These are phyloP conservation scores for Zizania latifolia DNA, from an alignment of 176 grass and related monocot species.

Conservation along the genomic window DNA sequence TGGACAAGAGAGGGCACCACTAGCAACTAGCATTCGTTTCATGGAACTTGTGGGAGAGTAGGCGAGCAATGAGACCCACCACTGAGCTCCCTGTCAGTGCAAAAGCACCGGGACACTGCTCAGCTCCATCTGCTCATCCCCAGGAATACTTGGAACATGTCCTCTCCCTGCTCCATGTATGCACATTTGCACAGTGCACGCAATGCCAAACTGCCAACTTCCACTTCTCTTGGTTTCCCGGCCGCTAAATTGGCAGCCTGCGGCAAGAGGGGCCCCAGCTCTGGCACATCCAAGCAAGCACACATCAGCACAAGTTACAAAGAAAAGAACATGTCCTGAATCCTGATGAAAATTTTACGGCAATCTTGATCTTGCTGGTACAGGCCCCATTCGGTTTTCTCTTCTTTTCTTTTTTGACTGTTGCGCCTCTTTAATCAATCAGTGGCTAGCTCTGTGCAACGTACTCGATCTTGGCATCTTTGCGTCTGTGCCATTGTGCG, in stretches of 20 bases:
- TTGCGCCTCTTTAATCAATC: not conserved
- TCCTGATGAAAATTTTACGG: constrained; percentile 10
- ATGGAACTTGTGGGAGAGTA: constrained; percentile 34
- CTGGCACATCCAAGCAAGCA: constrained; percentile 16
- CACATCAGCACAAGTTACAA: constrained; percentile 44
- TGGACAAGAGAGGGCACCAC: not conserved
- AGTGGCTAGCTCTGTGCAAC: not conserved
- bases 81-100: constrained; percentile 22
- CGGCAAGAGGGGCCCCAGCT: not conserved
- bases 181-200: not conserved
- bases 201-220: constrained; percentile 28
- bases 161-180: constrained; percentile 34
- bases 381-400: too few species aligned
- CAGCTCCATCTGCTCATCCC: constrained; percentile 13
- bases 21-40: not conserved
- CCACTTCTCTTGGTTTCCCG: constrained; percentile 51
- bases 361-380: constrained; percentile 4
- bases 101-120: not conserved
- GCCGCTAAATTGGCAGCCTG: constrained; percentile 11
- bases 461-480: not conserved
- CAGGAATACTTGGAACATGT: constrained; percentile 62
- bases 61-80: constrained; percentile 40
- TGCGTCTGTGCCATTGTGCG: not conserved
- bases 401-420: not conserved
- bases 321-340: constrained; percentile 41